phyloP scores from a whole-genome alignment of 805 yeast species.

The Komagataella populi region DNA sequence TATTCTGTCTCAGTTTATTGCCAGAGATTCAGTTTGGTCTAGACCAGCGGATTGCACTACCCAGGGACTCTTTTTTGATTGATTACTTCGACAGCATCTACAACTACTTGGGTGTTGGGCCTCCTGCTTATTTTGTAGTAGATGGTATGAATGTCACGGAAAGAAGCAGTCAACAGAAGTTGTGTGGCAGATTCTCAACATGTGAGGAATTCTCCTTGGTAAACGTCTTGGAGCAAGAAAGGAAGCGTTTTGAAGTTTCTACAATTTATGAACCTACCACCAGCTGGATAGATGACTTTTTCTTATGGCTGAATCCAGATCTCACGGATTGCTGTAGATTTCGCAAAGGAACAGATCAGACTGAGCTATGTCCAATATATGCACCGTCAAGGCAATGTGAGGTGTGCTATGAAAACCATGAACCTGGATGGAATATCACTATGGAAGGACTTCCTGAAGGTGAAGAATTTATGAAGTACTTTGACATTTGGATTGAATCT shows the following conservation, averaged over 20 bases:
- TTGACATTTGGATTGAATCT: slow-evolving; percentile 69
- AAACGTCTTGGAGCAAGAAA: slow-evolving; percentile 76
- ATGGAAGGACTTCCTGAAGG: slow-evolving; percentile 81
- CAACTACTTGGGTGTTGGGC: slow-evolving; percentile 68
- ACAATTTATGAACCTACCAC: slow-evolving; percentile 74
- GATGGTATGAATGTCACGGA: slow-evolving; percentile 49
- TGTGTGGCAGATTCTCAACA: slow-evolving; percentile 82
- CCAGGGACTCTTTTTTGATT: slow-evolving; percentile 68
- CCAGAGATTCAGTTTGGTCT: slow-evolving; percentile 69
- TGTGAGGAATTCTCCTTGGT: slow-evolving; percentile 71
- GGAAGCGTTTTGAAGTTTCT: slow-evolving; percentile 47
- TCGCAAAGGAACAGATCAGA: slow-evolving; percentile 31
- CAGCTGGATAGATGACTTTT: slow-evolving; percentile 87
- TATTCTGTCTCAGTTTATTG: slow-evolving; percentile 51
- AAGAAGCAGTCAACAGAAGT: slow-evolving; percentile 47
- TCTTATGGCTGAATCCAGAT: slow-evolving; percentile 77
- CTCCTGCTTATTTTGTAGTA: slow-evolving; percentile 84
- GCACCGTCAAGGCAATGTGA: slow-evolving; percentile 63
- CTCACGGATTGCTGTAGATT: slow-evolving; percentile 77
- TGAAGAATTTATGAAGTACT: slow-evolving; percentile 51
- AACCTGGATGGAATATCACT: slow-evolving; percentile 49
- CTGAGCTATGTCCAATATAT: slow-evolving; percentile 51
- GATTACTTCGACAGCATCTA: slow-evolving; percentile 70
- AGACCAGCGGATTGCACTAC: slow-evolving; percentile 84
- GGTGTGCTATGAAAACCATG: slow-evolving; percentile 50